These are phyloP conservation scores for Sclerotinia sclerotiorum DNA, from an alignment of 2,329 filamentous ascomycete species.

Conservation along the genomic window DNA sequence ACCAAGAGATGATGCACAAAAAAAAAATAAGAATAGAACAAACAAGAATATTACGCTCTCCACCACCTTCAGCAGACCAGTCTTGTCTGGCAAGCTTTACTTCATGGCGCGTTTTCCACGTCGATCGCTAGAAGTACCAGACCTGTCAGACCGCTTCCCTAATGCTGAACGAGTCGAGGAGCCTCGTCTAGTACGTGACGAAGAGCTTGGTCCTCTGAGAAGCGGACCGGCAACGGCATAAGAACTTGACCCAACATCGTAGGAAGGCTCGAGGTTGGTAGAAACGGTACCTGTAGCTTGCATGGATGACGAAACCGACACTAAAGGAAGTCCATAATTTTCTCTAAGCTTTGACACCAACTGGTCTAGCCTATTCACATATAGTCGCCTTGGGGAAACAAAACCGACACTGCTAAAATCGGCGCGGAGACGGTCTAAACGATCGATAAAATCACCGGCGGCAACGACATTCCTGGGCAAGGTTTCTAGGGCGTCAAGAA, in stretches of 20 bases:
- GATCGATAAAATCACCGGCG: slow-evolving; percentile 29
- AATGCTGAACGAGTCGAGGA: slow-evolving; percentile 17
- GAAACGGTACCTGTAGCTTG: not conserved
- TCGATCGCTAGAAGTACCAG: slow-evolving; percentile 32
- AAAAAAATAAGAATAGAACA: slow-evolving; percentile 10
- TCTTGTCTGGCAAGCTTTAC: slow-evolving; percentile 26
- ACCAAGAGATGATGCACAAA: slow-evolving; percentile 21
- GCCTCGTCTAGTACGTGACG: slow-evolving; percentile 12
- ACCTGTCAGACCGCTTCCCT: slow-evolving; percentile 30
- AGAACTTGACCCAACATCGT: slow-evolving; percentile 20
- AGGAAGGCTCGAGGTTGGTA: slow-evolving; percentile 19
- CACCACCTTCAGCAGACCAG: not conserved
- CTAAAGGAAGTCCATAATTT: slow-evolving; percentile 7
- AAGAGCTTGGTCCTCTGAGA: not conserved
- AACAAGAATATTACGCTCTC: not conserved
- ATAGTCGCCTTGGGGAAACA: slow-evolving; percentile 15
- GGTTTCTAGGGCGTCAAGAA: slow-evolving; percentile 35
- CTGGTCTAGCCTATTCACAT: slow-evolving; percentile 11
- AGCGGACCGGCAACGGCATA: not conserved
- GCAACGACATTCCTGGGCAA: slow-evolving; percentile 34
- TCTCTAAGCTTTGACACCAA: slow-evolving; percentile 14
- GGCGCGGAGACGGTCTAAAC: slow-evolving; percentile 20
- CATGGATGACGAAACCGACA: slow-evolving; percentile 1
- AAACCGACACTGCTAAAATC: slow-evolving; percentile 14
- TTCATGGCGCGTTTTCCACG: slow-evolving; percentile 37